These are phyloP conservation scores for Heritiera fomes DNA, from an alignment of 345 rosid genomes.

Conservation along the genomic window DNA sequence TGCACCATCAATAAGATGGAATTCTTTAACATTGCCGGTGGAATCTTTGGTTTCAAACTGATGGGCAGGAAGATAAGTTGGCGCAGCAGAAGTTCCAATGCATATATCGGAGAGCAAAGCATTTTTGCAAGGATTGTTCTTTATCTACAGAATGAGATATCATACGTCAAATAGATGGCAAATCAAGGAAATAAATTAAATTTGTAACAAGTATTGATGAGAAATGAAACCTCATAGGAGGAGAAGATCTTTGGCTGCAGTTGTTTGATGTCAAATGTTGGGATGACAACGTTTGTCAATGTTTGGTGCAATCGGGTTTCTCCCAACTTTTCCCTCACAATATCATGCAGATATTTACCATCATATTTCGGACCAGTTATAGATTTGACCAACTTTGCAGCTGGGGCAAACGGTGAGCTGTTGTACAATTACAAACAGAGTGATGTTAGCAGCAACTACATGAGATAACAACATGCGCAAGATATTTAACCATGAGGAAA, in stretches of 20 bases:
- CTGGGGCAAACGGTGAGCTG: background rate
- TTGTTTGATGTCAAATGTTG: slow-evolving; percentile 47
- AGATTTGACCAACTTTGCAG: slow-evolving; percentile 20
- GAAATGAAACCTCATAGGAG: slow-evolving; percentile 31
- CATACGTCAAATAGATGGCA: background rate
- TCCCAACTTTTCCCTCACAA: slow-evolving; percentile 43
- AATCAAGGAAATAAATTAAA: background rate
- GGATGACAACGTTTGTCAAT: slow-evolving; percentile 48
- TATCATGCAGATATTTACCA: slow-evolving; percentile 39
- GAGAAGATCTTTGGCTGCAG: slow-evolving; percentile 55
- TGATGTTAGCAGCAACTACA: background rate
- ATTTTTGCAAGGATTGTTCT: slow-evolving; percentile 30
- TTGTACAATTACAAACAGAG: background rate
- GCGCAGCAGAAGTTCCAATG: slow-evolving; percentile 56
- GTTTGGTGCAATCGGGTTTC: slow-evolving; percentile 30
- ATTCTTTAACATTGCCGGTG: slow-evolving; percentile 25
- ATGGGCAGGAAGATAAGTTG: slow-evolving; percentile 56
- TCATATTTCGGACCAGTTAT: slow-evolving; percentile 47
- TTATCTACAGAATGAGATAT: slow-evolving; percentile 20
- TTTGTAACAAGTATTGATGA: background rate
- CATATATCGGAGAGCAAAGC: slow-evolving; percentile 52
- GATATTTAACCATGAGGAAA: background rate
- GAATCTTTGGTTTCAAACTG: slow-evolving; percentile 32
- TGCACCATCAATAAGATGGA: slow-evolving; percentile 66
- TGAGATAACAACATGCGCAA: background rate